Conservation (phyloP, 495 filamentous ascomycete species). For the Articulospora tetracladia region DNA sequence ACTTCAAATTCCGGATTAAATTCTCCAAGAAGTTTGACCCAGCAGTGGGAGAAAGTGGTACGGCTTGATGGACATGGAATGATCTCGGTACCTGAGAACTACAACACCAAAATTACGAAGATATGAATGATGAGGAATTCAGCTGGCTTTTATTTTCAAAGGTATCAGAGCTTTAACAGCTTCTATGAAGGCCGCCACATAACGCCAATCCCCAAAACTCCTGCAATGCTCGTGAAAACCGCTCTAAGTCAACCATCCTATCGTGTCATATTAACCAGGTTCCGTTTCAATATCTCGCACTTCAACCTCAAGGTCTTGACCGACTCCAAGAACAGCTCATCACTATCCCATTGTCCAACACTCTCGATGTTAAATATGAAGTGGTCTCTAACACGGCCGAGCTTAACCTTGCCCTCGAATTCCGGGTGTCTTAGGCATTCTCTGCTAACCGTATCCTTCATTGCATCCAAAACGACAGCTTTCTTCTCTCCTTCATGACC, state of each 20-base stretch:
- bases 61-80: not conserved
- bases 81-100: not conserved
- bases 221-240: slow-evolving; percentile 15
- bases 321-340: slow-evolving; percentile 84
- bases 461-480: slow-evolving; percentile 80
- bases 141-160: slow-evolving; percentile 1
- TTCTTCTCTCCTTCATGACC: slow-evolving; percentile 72
- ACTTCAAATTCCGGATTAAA: slow-evolving; percentile 65
- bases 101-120: not conserved
- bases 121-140: slow-evolving; percentile 1
- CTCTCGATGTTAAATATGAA: slow-evolving; percentile 97
- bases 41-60: not conserved
- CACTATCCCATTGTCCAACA: slow-evolving; percentile 87
- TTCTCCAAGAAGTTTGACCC: slow-evolving; percentile 27
- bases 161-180: not conserved
- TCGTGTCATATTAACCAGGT: slow-evolving; percentile 38
- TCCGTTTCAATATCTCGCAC: slow-evolving; percentile 58
- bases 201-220: slow-evolving; percentile 23
- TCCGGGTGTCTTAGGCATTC: slow-evolving; percentile 90
- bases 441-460: slow-evolving; percentile 87
- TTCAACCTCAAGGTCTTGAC: slow-evolving; percentile 82
- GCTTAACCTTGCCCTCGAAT: slow-evolving; percentile 91
- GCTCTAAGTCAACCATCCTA: not conserved
- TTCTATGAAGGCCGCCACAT: slow-evolving; percentile 7
- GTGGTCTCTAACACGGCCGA: slow-evolving; percentile 86